phyloP scores from a whole-genome alignment of 371 early-diverging fungal genomes.

The Mucor mucedo region DNA sequence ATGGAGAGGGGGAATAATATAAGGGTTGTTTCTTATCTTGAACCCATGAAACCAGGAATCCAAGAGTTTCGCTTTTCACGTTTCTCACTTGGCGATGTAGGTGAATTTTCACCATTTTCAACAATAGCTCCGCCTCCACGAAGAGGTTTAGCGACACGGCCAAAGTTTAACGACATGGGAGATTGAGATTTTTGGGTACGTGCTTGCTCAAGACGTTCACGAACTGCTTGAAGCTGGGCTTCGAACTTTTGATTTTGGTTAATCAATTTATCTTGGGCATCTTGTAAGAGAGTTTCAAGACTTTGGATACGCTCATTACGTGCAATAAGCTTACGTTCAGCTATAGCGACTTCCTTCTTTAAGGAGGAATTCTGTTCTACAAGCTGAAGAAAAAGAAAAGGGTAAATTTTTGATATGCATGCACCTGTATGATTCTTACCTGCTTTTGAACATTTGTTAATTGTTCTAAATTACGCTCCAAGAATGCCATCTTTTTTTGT shows the following conservation, averaged over 20 bases:
- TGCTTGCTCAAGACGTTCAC: slow-evolving; percentile 79
- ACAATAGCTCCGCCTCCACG: slow-evolving; percentile 79
- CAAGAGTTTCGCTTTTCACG: slow-evolving; percentile 41
- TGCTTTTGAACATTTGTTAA: slow-evolving; percentile 93
- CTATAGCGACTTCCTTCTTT: slow-evolving; percentile 90
- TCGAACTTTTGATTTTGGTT: slow-evolving; percentile 87
- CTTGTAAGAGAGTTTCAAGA: slow-evolving; percentile 85
- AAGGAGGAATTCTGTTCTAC: slow-evolving; percentile 93
- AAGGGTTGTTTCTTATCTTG: slow-evolving; percentile 32
- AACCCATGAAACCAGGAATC: slow-evolving; percentile 46
- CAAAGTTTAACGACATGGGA: slow-evolving; percentile 68
- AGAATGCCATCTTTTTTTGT: slow-evolving; percentile 93
- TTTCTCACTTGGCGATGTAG: slow-evolving; percentile 33
- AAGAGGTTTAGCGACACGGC: slow-evolving; percentile 90
- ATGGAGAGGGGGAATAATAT: slow-evolving; percentile 5
- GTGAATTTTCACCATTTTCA: slow-evolving; percentile 17
- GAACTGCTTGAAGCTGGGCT: slow-evolving; percentile 72
- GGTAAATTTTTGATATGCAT: neutral
- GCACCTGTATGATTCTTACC: slow-evolving; percentile 64
- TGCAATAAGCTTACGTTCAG: slow-evolving; percentile 89
- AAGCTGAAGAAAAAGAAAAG: slow-evolving; percentile 51
- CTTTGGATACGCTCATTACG: slow-evolving; percentile 93
- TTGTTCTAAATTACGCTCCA: slow-evolving; percentile 95
- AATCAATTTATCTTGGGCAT: slow-evolving; percentile 74
- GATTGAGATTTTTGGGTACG: slow-evolving; percentile 59